Conservation (phyloP, 2,329 filamentous ascomycete genomes). For the Ceratocystis huliohia region DNA sequence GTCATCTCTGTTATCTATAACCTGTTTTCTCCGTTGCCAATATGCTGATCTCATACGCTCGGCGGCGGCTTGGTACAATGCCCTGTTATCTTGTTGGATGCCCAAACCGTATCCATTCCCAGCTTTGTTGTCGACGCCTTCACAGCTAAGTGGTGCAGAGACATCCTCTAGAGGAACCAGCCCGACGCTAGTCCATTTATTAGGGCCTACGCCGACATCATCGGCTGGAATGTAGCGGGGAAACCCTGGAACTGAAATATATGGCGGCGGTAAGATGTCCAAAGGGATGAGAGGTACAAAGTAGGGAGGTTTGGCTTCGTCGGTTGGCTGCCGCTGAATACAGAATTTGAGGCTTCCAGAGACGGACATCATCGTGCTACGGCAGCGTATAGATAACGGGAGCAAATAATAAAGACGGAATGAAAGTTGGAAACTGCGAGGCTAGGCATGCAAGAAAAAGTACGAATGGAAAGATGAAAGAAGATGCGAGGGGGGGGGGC, state of each 20-base stretch:
- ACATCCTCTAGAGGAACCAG: neutral
- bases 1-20: neutral
- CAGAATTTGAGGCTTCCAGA: slow-evolving; percentile 27
- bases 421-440: neutral
- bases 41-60: neutral
- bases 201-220: slow-evolving; percentile 25
- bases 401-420: neutral
- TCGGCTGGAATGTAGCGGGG: slow-evolving; percentile 32
- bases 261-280: slow-evolving; percentile 37
- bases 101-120: neutral
- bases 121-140: neutral
- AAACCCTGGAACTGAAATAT: slow-evolving; percentile 34
- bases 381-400: neutral
- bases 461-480: neutral
- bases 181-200: neutral
- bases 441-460: neutral
- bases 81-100: neutral
- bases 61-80: neutral
- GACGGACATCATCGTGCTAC: neutral
- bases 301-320: slow-evolving; percentile 22
- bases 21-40: no score
- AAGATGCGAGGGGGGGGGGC: neutral
- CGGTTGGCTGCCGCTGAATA: slow-evolving; percentile 32
- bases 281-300: slow-evolving; percentile 43
- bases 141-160: no score